Conservation (phyloP, 257 asterid species). For the Scutellaria barbata region DNA sequence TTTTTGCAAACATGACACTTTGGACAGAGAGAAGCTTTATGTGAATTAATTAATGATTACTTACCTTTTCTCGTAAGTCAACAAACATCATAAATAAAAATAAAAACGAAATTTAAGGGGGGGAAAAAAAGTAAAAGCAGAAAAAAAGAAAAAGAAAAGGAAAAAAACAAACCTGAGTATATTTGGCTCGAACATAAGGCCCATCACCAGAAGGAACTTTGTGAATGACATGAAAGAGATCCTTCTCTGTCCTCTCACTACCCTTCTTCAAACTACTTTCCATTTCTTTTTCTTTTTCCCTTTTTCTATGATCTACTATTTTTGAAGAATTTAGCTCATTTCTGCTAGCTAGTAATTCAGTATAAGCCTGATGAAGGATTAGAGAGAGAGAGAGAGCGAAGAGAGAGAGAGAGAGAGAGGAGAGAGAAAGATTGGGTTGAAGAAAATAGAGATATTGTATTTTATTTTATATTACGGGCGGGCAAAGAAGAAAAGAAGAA, state of each 20-base stretch:
- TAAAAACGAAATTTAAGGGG: not conserved
- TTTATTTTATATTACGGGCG: conserved; percentile 12
- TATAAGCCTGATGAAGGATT: not conserved
- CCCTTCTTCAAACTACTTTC: conserved; percentile 2
- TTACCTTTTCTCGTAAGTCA: no score
- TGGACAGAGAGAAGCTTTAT: no score
- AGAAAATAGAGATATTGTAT: not conserved
- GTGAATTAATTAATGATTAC: no score
- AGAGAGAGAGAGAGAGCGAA: conserved; percentile 22
- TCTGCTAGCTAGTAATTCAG: not conserved
- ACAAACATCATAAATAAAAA: no score
- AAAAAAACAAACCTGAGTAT: conserved; percentile 63
- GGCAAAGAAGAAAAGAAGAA: not conserved
- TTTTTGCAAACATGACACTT: no score
- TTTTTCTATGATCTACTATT: not conserved
- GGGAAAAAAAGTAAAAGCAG: not conserved
- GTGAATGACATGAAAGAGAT: conserved; percentile 57
- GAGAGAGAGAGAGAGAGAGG: conserved; percentile 33
- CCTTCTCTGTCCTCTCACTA: conserved; percentile 37
- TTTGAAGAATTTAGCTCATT: no score
- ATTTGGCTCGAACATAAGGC: conserved; percentile 86
- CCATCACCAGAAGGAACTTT: conserved; percentile 96
- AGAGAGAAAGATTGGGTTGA: conserved; percentile 32
- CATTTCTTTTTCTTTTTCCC: conserved; percentile 1
- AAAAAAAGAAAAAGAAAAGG: no score